Base-by-base conservation (phyloP, 116 monocot species). In the Phalaenopsis hybrid region DNA sequence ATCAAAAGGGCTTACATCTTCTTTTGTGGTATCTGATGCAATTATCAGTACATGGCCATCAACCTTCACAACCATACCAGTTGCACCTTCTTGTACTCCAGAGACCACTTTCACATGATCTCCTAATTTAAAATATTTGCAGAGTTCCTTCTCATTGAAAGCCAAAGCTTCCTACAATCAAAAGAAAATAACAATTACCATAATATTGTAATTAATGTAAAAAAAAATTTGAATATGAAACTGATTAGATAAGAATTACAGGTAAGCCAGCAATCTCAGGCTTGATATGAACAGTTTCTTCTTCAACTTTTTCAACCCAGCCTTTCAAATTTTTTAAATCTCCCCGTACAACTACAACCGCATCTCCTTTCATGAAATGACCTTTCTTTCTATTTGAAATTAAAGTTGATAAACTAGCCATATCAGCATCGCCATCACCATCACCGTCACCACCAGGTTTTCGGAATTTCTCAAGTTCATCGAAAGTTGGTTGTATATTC, bases 1-100 rank as follows among this genome's bases (percentile, higher is more conserved):
- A 31, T 76, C 23, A 86, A 51, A 31, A 34, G 79, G 6, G 61
- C 90, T 90, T 87, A 99, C 99, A 86, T 95, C 89, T 85, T 99
- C 95, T 82, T 95, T 99, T 44, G 95, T 92, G 6, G 90, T 95
- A 83, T 95, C 99, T 77, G 99, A 99, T 61, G 95, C 81, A 50
- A 99, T 87, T n/a, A 87, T 95, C 81, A 99, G 79, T 68, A 99
- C 89, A 89, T 99, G 99, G 33, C 92, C 89, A 25, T 95, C 95
- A 81, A 95, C 99, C 80, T 99, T 99, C 44, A 99, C 99, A 65
- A 95, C 93, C 99, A 99, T 99, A 72, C 99, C 99, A 81, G 99
- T 99, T 18, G 93, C 93, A 18, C 99, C 95, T 87, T 92, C 92
- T 79, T 99, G 99, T 79, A 93, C 90, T 58, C 99, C 99, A 86